Percentiles rank a stretch among this genome's conserved stretches.
These are phyloP conservation scores for Quercus robur DNA, from an alignment of 306 rosid species.

Conservation along the genomic window DNA sequence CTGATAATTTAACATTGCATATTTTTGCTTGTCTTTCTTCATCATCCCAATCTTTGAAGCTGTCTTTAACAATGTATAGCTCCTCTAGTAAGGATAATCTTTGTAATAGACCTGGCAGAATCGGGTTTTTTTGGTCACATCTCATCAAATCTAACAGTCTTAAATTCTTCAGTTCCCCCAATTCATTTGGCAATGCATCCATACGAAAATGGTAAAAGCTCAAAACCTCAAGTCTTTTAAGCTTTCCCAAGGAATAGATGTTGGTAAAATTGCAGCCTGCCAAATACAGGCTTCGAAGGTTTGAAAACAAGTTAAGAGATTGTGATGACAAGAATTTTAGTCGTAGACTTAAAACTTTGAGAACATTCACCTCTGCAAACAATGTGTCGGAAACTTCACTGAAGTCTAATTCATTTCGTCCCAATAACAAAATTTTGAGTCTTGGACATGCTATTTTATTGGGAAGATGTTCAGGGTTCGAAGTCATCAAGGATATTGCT, in stretches of 20 bases:
- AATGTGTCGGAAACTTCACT: neutral
- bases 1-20: too few relatives aligned
- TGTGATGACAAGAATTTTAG: neutral
- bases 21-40: too few relatives aligned
- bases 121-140: too few relatives aligned
- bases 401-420: neutral
- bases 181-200: neutral
- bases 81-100: too few relatives aligned
- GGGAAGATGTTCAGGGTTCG: neutral
- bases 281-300: neutral
- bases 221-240: slow-evolving; percentile 7
- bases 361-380: neutral
- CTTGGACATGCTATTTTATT: neutral
- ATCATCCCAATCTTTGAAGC: too few relatives aligned
- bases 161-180: too few relatives aligned
- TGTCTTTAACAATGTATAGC: too few relatives aligned
- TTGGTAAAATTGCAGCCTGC: neutral
- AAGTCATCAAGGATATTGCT: neutral
- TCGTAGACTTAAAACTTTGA: neutral
- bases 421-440: slow-evolving; percentile 7
- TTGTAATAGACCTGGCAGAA: too few relatives aligned
- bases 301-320: neutral
- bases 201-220: neutral
- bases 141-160: too few relatives aligned
- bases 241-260: slow-evolving; percentile 1